Conservation (phyloP, 306 rosid genomes). For the Fragaria vesca region DNA sequence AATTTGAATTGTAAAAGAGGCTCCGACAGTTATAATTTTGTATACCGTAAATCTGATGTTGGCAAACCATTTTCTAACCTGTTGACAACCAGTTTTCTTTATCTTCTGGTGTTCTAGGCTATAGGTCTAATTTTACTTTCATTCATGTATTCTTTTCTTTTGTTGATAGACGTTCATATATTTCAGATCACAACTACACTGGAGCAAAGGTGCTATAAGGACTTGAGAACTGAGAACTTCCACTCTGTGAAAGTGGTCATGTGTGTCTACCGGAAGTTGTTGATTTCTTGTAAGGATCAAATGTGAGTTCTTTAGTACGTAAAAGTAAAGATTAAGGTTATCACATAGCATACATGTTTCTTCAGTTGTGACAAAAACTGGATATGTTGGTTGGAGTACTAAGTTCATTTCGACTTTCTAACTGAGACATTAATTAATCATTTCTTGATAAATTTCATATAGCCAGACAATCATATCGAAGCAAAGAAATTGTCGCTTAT, state of each 20-base stretch:
- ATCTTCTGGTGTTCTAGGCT: neutral
- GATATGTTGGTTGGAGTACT: neutral
- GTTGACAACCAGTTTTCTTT: neutral
- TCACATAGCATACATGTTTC: neutral
- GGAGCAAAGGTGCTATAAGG: constrained; percentile 83
- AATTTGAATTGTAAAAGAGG: neutral
- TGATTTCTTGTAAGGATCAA: constrained; percentile 75
- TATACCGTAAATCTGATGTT: neutral
- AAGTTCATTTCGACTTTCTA: neutral
- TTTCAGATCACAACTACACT: constrained; percentile 75
- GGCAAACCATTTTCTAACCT: neutral
- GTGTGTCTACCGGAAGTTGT: constrained; percentile 69
- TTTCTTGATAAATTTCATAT: constrained; percentile 6
- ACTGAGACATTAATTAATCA: neutral
- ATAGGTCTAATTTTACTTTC: neutral
- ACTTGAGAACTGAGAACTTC: constrained; percentile 73
- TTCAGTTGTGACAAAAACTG: neutral
- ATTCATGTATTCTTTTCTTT: neutral
- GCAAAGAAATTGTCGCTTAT: neutral
- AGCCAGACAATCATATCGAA: neutral
- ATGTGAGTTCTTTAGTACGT: constrained; percentile 58
- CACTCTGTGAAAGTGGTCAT: constrained; percentile 72
- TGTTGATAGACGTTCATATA: constrained; percentile 11
- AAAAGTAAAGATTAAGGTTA: neutral
- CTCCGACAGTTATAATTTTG: neutral